Evolutionary conservation across 805 yeast species (phyloP), one percentile per base, ranked within the genome.

Genomic region (Wickerhamiella brachini): DNA sequence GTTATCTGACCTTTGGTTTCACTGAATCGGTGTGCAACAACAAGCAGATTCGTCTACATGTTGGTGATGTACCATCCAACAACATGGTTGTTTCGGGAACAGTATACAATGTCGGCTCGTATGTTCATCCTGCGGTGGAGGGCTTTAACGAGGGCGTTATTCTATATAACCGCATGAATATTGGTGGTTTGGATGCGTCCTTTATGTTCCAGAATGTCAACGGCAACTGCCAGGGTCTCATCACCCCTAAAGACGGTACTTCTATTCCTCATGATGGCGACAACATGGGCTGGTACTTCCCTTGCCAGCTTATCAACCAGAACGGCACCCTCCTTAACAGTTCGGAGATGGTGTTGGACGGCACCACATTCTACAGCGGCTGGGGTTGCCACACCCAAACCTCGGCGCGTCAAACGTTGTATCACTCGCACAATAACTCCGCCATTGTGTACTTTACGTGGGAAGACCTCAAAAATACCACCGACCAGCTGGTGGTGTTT

Each of bases 211-310:
- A 89, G 66, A 89, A 88, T 65, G 95, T 89, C 44, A 88, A 88
- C 63, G 95, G 95, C 20, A 80, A 89, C 64, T 90, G 98, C 70
- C 81, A 79, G 65, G 81, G 80, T 38, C 68, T 89, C 49, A 83
- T 93, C 51, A 73, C 63, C 5, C 94, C 96, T 45, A 78, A 77
- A 56, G 76, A 69, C 2, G 76, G 81, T 61, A 76, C 85, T 58
- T 59, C 82, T 0, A 89, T 89, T 53, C 97, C 97, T 1, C 67
- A 71, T 54, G 72, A 76, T 51, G 73, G 69, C 42, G 75, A 76
- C 22, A 53, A 53, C 21, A 65, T 90, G 58, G 97, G 95, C 17
- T 89, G 96, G 95, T 93, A 93, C 68, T 87, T 89, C 82, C 97
- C 98, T 2, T 93, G 98, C 71, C 80, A 81, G 58, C 54, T 84